Conservation (phyloP, 2,329 filamentous ascomycete species). For the Alternaria gaisen region DNA sequence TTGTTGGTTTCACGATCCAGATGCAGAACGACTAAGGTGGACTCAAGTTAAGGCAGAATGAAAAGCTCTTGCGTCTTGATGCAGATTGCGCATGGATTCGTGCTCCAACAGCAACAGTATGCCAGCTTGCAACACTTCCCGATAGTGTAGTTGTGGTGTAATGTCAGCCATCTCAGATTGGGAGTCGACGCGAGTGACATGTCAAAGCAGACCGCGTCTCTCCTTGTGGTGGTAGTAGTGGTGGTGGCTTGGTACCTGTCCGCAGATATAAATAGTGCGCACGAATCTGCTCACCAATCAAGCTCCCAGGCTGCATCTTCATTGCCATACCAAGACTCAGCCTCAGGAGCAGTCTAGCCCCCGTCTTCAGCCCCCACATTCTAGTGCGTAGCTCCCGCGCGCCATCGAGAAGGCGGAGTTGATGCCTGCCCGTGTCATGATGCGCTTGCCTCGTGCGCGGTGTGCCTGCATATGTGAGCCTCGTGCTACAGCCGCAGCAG, state of each 20-base stretch:
- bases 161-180: background rate
- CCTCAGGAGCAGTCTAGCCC: constrained; percentile 5
- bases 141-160: background rate
- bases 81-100: background rate
- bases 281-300: constrained; percentile 9
- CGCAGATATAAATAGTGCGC: background rate
- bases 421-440: constrained; percentile 1
- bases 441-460: background rate
- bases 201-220: background rate
- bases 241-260: constrained; percentile 1
- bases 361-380: constrained; percentile 12
- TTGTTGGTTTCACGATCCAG: background rate
- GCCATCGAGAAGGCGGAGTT: constrained; percentile 4
- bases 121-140: background rate
- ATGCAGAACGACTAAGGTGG: background rate
- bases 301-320: background rate
- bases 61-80: background rate
- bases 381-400: constrained; percentile 9
- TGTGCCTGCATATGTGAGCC: constrained; percentile 5
- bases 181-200: background rate
- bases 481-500: constrained; percentile 13
- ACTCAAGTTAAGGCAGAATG: background rate
- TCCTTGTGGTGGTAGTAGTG: background rate
- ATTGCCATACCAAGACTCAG: constrained; percentile 1
- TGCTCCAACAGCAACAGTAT: background rate